These are phyloP conservation scores for Trichoderma erinaceum DNA, from an alignment of 495 filamentous ascomycete genomes.

Conservation along the genomic window DNA sequence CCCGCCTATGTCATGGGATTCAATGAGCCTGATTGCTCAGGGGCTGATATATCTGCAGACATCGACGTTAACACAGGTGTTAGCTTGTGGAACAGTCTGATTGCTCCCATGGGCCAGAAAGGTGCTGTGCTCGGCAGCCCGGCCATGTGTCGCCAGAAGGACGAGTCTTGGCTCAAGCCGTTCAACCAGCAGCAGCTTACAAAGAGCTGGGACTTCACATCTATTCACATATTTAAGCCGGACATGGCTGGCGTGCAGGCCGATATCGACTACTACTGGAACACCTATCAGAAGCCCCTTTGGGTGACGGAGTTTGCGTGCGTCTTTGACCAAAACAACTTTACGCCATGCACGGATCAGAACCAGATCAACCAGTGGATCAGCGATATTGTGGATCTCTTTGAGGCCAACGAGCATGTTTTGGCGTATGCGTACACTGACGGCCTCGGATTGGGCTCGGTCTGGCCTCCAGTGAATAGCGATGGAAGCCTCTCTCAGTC, in stretches of 20 bases:
- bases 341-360: constrained; percentile 9
- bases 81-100: constrained; percentile 1
- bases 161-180: constrained; percentile 5
- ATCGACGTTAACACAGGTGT: background rate
- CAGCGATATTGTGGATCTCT: constrained; percentile 5
- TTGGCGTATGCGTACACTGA: constrained; percentile 5
- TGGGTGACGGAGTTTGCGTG: constrained; percentile 11
- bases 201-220: background rate
- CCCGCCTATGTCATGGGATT: constrained; percentile 5
- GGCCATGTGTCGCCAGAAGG: constrained; percentile 12
- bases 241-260: constrained; percentile 3
- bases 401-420: background rate
- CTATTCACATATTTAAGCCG: background rate
- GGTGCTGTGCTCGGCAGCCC: background rate
- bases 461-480: background rate
- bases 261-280: constrained; percentile 9
- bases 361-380: constrained; percentile 3
- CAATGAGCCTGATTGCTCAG: constrained; percentile 3
- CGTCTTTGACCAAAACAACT: constrained; percentile 1
- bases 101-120: constrained; percentile 2
- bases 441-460: background rate
- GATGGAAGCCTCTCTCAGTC: background rate
- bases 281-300: constrained; percentile 1
- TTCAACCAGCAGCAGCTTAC: background rate
- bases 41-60: background rate